These are phyloP conservation scores for Botrytis sinoallii DNA, from an alignment of 2,329 filamentous ascomycete species.

Conservation along the genomic window DNA sequence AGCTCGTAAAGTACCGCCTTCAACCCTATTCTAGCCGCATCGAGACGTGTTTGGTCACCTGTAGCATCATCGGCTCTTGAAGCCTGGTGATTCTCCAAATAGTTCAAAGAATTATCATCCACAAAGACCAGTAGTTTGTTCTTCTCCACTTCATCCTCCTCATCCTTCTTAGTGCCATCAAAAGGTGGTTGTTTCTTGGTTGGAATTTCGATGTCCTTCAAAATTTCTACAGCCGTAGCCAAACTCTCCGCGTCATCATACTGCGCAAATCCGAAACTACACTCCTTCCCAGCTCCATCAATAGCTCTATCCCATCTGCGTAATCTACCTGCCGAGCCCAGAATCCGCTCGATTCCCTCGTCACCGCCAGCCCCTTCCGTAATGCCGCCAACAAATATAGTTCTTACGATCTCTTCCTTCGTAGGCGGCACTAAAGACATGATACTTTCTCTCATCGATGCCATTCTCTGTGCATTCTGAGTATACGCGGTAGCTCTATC, in stretches of 20 bases:
- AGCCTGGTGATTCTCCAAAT: slow-evolving; percentile 77
- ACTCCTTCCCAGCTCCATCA: slow-evolving; percentile 71
- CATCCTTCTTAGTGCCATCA: slow-evolving; percentile 42
- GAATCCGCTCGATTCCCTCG: slow-evolving; percentile 72
- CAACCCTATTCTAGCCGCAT: slow-evolving; percentile 66
- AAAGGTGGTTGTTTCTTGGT: slow-evolving; percentile 66
- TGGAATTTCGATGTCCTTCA: slow-evolving; percentile 79
- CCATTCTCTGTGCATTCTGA: slow-evolving; percentile 62
- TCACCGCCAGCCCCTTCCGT: slow-evolving; percentile 75
- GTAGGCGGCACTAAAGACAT: slow-evolving; percentile 77
- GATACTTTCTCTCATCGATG: slow-evolving; percentile 63
- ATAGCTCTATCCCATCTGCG: slow-evolving; percentile 82
- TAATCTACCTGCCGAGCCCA: slow-evolving; percentile 73
- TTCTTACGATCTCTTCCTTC: slow-evolving; percentile 85
- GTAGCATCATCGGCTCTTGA: slow-evolving; percentile 60
- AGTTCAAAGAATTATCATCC: slow-evolving; percentile 78
- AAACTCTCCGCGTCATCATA: slow-evolving; percentile 90
- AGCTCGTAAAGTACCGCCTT: slow-evolving; percentile 67
- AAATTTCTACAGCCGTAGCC: slow-evolving; percentile 77
- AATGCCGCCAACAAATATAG: slow-evolving; percentile 85
- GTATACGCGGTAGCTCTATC: background rate
- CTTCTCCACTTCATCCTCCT: slow-evolving; percentile 54
- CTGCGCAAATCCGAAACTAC: slow-evolving; percentile 91
- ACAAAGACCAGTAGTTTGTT: slow-evolving; percentile 69
- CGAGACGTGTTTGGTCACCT: slow-evolving; percentile 63